Base-by-base conservation (phyloP, 2,329 filamentous ascomycete genomes). In the Pseudopithomyces maydicus region DNA sequence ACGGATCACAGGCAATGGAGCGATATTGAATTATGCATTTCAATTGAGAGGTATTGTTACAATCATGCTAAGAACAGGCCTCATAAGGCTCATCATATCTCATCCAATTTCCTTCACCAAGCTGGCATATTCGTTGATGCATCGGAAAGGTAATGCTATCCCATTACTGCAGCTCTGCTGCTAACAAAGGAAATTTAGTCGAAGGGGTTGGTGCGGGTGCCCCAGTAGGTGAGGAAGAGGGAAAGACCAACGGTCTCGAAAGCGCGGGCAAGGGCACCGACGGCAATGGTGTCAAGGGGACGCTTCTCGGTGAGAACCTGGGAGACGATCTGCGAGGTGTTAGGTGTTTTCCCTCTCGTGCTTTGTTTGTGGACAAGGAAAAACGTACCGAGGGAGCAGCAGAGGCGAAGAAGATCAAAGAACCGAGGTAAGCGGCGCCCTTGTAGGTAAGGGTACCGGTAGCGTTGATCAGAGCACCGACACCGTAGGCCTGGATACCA, bases 361-460 rank as follows among this genome's bases (percentile, higher is more conserved):
- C n/a, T 3, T 17, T 2, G 19, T 15, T 11, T 12, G 12, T 15
- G 19, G n/a, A 14, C 14, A 6, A 11, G 10, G 19, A 52, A 58
- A 55, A 4, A 85, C 88, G 67, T 87, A 96, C 92, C 58, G 88
- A 87, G 65, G 94, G 94, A 71, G 92, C 93, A 72, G 92, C 88
- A 68, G 89, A 93, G 68, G 94, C 94, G 64, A 92, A 85, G 85
- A 98, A 98, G 83, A 98, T 90, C 76, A 98, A 82, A 59, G 85
- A 85, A 67, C 95, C 95, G 59, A 98, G 84, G 82, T 97, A 98
- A 55, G 94, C 92, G 62, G 95, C 92, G 69, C 95, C 95, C 87
- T 97, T 98, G 85, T 98, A 98, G 81, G 87, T 92, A 63, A 98
- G 84, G 53, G 94, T 97, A 65, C 92, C 93, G 41, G 94, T 98